Percentiles rank a stretch among this genome's conserved stretches.
These are phyloP conservation scores for Ceratobasidium theobromae DNA, from an alignment of 1,284 basidiomycete species.

Conservation along the genomic window DNA sequence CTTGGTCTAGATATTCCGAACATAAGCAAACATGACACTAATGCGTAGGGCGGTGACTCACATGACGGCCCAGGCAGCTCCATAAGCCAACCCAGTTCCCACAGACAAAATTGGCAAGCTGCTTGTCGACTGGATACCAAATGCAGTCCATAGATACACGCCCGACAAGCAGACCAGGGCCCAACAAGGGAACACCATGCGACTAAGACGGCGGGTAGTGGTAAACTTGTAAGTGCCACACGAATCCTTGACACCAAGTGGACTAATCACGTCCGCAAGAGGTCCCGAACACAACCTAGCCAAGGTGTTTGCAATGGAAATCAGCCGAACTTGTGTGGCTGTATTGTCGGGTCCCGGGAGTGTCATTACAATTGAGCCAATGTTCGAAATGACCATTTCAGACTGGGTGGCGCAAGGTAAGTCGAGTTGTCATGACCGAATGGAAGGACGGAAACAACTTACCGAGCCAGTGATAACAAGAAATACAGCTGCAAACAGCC, in stretches of 20 bases:
- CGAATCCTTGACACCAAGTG: constrained; percentile 44
- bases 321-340: constrained; percentile 63
- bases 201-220: constrained; percentile 58
- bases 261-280: constrained; percentile 66
- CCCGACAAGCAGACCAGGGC: constrained; percentile 52
- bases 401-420: constrained; percentile 48
- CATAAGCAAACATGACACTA: background rate
- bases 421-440: background rate
- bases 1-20: constrained; percentile 53
- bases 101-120: constrained; percentile 64
- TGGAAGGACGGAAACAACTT: constrained; percentile 11
- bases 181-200: constrained; percentile 58
- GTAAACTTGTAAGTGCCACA: constrained; percentile 46
- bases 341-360: constrained; percentile 47
- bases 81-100: constrained; percentile 66
- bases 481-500: constrained; percentile 52
- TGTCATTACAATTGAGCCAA: constrained; percentile 71
- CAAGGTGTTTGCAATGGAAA: constrained; percentile 68
- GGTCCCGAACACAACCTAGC: constrained; percentile 69
- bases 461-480: constrained; percentile 55
- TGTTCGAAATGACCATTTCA: constrained; percentile 79
- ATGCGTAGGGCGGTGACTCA: constrained; percentile 45
- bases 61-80: constrained; percentile 67
- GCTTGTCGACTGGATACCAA: constrained; percentile 51
- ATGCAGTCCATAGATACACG: constrained; percentile 57